Evolutionary conservation across 2,329 filamentous ascomycete species (phyloP), one percentile per base, ranked within the genome.

Genomic region (Trichoderma sp.): DNA sequence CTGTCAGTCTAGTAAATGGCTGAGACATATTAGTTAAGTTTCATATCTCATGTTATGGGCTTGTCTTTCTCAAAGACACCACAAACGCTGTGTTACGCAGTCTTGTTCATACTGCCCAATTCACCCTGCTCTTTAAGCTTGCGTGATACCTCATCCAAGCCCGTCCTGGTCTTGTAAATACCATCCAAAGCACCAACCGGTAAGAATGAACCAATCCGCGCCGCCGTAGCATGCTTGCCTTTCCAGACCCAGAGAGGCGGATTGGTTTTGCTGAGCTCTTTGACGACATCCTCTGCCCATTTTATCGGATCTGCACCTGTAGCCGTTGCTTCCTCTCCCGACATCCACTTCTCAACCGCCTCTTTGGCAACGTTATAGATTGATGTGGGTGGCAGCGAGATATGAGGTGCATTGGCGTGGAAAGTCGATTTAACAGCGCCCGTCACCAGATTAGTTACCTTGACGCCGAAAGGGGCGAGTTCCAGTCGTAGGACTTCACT

Each of bases 401-500:
- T 34, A 11, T 26, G 61, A 34, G 69, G 51, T 12, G 53, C 26
- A 30, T 73, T 73, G 11, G 43, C 43, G 7, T 73, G 70, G 9
- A 74, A 69, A 5, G 70, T 74, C 11, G 73, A 68, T 26, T 64
- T 53, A 14, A 75, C 70, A 28, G 24, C 43, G 24, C 69, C 72
- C 6, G 74, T 75, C 63, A 72, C 71, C 12, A 76, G 53, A 36
- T 74, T 74, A 30, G 76, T 58, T 18, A 80, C 78, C 8, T 69
- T 73, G 28, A 81, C 70, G 3, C 77, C 75, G 3, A 81, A 76
- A 0, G 78, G 75, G 2, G 67, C 56, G 1, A 80, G 76, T 72
- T 81, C 79, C 0, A 80, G 57, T 0, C 76, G 76, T 32, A 79
- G 67, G 0, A 75, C 75, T 34, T 79, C 76, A 0, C 77, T 75